Evolutionary conservation across 164 flowering plant genomes (phyloP).

Genomic region (Vitis rotundifolia): DNA sequence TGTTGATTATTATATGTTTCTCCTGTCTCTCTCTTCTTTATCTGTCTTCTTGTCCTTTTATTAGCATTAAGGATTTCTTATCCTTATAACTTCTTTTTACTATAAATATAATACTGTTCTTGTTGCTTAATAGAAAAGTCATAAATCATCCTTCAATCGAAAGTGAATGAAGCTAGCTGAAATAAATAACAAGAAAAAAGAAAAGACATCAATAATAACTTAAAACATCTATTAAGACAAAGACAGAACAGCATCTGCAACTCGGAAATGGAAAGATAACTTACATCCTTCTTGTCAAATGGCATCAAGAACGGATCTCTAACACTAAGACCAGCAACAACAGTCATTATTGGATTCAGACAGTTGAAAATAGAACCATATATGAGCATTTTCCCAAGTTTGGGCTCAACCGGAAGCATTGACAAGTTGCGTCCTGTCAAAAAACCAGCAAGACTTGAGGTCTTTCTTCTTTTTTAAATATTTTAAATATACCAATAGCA

Average conservation of each 20-base stretch:
- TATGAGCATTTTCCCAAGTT: slow-evolving; percentile 98
- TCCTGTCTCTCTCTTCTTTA: too few relatives aligned
- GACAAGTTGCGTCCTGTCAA: slow-evolving; percentile 83
- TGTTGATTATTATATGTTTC: too few relatives aligned
- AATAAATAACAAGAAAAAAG: background rate
- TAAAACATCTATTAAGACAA: background rate
- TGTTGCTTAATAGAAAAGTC: too few relatives aligned
- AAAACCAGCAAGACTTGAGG: background rate
- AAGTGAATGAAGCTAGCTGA: background rate
- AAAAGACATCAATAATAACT: background rate
- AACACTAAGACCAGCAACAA: slow-evolving; percentile 94
- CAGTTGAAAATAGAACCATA: slow-evolving; percentile 89
- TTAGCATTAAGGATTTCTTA: too few relatives aligned
- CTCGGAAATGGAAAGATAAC: slow-evolving; percentile 20
- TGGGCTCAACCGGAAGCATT: slow-evolving; percentile 97
- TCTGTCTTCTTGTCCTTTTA: too few relatives aligned
- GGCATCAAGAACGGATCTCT: slow-evolving; percentile 95
- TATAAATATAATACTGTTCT: too few relatives aligned
- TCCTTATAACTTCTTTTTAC: too few relatives aligned
- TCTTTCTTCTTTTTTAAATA: background rate
- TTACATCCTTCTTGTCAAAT: slow-evolving; percentile 90
- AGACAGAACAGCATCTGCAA: background rate
- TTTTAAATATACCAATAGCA: background rate
- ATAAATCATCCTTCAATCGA: background rate
- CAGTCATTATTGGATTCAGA: slow-evolving; percentile 79